Evolutionary conservation across 1,284 basidiomycete genomes (phyloP).

Genomic region (Boletus nobilissimus): DNA sequence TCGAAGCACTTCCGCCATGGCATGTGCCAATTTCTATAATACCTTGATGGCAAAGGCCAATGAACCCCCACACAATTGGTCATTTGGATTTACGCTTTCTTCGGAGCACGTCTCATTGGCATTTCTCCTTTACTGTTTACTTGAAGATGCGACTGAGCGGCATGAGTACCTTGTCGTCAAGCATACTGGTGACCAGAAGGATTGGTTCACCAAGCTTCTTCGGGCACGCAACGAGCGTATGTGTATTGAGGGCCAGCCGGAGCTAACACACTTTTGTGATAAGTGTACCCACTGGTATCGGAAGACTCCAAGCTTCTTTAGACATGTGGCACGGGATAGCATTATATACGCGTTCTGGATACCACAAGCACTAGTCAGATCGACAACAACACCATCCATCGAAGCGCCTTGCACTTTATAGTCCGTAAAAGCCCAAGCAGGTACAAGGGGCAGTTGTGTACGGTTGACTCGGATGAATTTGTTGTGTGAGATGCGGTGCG

Average conservation of each 20-base stretch:
- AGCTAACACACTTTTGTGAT: constrained; percentile 39
- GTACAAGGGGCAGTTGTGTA: not conserved
- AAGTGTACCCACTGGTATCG: constrained; percentile 32
- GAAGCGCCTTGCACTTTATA: not conserved
- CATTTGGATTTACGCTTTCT: not conserved
- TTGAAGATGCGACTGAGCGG: not conserved
- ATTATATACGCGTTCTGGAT: not conserved
- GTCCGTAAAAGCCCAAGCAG: not conserved
- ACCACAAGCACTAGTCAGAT: not conserved
- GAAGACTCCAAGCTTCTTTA: not conserved
- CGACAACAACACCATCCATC: not conserved
- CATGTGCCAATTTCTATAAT: constrained; percentile 4
- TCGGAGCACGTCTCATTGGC: constrained; percentile 14
- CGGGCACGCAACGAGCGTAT: constrained; percentile 30
- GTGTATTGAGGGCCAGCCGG: constrained; percentile 31
- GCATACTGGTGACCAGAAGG: constrained; percentile 8
- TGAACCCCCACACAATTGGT: not conserved
- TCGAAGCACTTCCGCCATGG: not conserved
- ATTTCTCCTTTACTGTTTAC: constrained; percentile 10
- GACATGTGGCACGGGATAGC: not conserved
- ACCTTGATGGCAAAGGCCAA: not conserved
- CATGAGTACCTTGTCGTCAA: not conserved
- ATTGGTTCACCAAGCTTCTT: constrained; percentile 30
- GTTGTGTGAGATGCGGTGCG: too few species aligned
- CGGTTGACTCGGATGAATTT: too few species aligned